A percentile compares a stretch with the other conserved stretches of the same genome.
These are phyloP conservation scores for Musa itinerans DNA, from an alignment of 176 grass and related monocot species.

Conservation along the genomic window DNA sequence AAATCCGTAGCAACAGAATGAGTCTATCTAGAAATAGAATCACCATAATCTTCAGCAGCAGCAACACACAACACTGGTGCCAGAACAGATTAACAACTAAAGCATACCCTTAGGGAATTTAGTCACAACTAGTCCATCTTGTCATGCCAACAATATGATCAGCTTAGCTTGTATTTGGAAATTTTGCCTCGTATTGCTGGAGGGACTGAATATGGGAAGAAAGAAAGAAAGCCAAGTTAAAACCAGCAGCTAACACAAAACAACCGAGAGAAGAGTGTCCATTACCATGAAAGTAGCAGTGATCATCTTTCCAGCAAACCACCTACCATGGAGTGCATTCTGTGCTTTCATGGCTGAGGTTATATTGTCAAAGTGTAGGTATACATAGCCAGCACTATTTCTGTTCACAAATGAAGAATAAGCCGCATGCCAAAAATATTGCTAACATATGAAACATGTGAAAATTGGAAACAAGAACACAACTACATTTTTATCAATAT, in stretches of 20 bases:
- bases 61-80: background rate
- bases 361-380: constrained; percentile 65
- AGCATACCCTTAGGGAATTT: background rate
- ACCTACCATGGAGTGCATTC: constrained; percentile 81
- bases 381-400: constrained; percentile 74
- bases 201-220: constrained; percentile 30
- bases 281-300: constrained; percentile 85
- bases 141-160: background rate
- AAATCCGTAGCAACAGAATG: background rate
- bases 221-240: background rate
- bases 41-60: background rate
- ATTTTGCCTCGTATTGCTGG: constrained; percentile 69
- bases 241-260: background rate
- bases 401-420: constrained; percentile 23
- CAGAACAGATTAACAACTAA: background rate
- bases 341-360: constrained; percentile 63
- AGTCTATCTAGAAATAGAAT: background rate
- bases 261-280: background rate
- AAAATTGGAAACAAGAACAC: background rate
- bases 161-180: constrained; percentile 28
- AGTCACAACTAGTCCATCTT: background rate
- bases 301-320: constrained; percentile 99
- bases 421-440: background rate
- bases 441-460: background rate
- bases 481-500: background rate